Base-by-base conservation (phyloP, 805 yeast genomes). In the Sungouiozyma intestinalis region DNA sequence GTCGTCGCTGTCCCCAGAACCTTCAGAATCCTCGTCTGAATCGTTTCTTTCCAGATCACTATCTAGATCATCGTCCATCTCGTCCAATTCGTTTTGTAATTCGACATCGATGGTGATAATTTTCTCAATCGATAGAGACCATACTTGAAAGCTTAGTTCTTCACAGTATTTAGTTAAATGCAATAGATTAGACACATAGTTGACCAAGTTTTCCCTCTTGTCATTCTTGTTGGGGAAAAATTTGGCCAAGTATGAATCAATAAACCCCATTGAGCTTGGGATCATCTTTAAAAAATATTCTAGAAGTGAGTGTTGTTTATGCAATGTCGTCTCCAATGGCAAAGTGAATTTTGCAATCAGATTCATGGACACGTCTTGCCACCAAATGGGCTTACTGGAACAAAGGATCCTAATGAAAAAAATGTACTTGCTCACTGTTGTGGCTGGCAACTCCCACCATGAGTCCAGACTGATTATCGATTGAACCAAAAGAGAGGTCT, bases 91-190 rank as follows among this genome's bases (percentile, higher is more conserved):
- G 55, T 85, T 86, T 54, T 86, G 95, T 44, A 88, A 68, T 60
- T 87, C 97, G 4, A 88, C 96, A 62, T 90, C 98, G 38, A 92
- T 68, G 49, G 85, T 83, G 45, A 92, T 85, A 43, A 84, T 73
- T 47, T 79, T 75, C 60, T 90, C 95, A 33, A 87, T 67, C 14
- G 88, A 69, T 44, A 85, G 62, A 17, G 82, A 79, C 96, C 97
- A 88, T 5, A 85, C 70, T 38, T 76, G 76, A 48, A 73, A 73
- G 50, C 79, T 77, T 48, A 87, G 65, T 50, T 87, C 96, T 3
- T 77, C 76, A 48, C 92, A 84, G 60, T 90, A 88, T 8, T 70
- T 68, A 31, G 78, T 65, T 20, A 85, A 58, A 19, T 57, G 56
- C 40, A 88, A 64, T 39, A 85, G 57, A 57, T 90, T 87, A 19